Evolutionary conservation across 805 yeast species (phyloP), one percentile per base, ranked within the genome.

Genomic region (Pichia exigua): DNA sequence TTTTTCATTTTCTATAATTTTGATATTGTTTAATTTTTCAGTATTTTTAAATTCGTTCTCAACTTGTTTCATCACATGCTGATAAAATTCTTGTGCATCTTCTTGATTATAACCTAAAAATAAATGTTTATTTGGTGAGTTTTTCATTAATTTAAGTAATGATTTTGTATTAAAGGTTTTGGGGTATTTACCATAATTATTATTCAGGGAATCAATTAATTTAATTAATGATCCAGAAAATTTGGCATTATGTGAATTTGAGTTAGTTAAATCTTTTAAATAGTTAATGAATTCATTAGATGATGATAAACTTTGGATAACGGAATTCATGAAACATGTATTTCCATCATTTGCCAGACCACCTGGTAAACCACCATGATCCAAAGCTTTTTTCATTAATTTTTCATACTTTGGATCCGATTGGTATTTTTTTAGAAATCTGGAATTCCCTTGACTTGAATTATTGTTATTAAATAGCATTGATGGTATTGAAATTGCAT

Each of bases 71-170:
- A 87, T 73, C 2, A 86, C 76, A 48, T 83, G 75, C 65, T 91
- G 97, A 71, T 91, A 91, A 62, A 91, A 91, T 65, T 91, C 98
- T 67, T 91, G 97, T 0, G 97, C 97, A 70, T 91, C 98, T 66
- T 91, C 97, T 69, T 91, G 98, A 62, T 87, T 89, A 63, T 88
- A 88, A 1, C 97, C 94, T 50, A 81, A 68, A 59, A 90, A 81
- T 54, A 89, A 77, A 63, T 83, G 84, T 61, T 82, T 85, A 58
- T 82, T 83, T 15, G 94, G 91, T 0, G 88, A 86, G 61, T 85
- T 84, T 5, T 85, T 77, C 88, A 87, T 84, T 6, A 79, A 77
- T 61, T 78, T 82, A 48, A 86, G 65, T 44, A 87, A 66, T 17
- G 74, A 73, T 51, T 73, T 77, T 0, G 94, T 83, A 57, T 77